These are phyloP conservation scores for Lasiodiplodia citricola DNA, from an alignment of 2,329 filamentous ascomycete species.

Conservation along the genomic window DNA sequence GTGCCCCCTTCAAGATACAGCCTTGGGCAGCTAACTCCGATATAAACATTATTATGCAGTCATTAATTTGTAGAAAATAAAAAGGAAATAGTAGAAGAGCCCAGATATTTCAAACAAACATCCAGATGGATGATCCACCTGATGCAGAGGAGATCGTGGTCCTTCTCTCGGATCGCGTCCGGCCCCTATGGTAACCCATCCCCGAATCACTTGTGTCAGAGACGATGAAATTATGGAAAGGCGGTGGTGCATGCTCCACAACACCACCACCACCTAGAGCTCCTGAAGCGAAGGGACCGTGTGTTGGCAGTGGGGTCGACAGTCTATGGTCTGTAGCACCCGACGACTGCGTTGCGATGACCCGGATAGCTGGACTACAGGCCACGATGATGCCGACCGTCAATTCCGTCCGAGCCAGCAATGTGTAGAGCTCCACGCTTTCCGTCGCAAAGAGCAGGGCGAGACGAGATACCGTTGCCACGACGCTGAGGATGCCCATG, in stretches of 20 bases:
- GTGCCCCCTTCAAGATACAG: too few relatives aligned
- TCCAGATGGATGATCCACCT: constrained; percentile 5
- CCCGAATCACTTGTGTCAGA: neutral
- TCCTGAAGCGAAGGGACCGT: neutral
- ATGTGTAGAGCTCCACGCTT: constrained; percentile 4
- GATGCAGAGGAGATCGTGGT: constrained; percentile 4
- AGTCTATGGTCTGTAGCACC: too few relatives aligned
- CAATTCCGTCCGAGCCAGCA: constrained; percentile 1
- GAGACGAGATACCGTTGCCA: neutral
- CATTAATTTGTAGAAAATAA: too few relatives aligned
- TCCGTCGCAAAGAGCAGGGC: neutral
- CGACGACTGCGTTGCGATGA: neutral
- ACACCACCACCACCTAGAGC: neutral
- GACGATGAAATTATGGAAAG: neutral
- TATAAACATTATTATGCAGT: too few relatives aligned
- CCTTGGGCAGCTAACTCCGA: too few relatives aligned
- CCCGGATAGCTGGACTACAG: neutral
- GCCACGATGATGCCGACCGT: constrained; percentile 7
- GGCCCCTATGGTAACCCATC: neutral
- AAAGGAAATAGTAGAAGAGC: too few relatives aligned
- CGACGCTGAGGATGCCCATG: constrained; percentile 11
- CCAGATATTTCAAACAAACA: neutral
- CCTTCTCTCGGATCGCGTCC: neutral
- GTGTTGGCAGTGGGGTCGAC: neutral
- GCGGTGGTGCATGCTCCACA: neutral